Evolutionary conservation across 1,284 basidiomycete species (phyloP).

Genomic region (Trichosporon sp.): DNA sequence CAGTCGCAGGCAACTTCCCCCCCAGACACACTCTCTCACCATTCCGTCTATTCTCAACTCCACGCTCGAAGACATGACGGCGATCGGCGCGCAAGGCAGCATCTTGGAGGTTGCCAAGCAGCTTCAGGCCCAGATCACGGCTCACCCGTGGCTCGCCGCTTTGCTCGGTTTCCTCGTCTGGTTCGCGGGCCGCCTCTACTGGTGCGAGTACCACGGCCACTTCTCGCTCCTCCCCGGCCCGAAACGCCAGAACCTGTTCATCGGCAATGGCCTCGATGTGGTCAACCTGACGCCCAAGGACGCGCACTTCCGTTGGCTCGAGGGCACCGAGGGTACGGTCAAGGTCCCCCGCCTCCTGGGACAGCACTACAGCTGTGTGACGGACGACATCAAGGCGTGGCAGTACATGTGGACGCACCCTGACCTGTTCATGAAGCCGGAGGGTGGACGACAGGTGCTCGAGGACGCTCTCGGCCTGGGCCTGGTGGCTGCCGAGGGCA

Average conservation of each 20-base stretch:
- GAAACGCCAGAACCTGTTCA: not conserved
- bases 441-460: constrained; percentile 56
- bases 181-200: not conserved
- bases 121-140: not conserved
- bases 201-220: not conserved
- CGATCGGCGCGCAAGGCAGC: not conserved
- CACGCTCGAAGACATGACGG: not conserved
- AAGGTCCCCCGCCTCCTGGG: not conserved
- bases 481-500: constrained; percentile 47
- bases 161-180: not conserved
- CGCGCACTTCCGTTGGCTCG: not conserved
- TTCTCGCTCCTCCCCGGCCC: not conserved
- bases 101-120: not conserved
- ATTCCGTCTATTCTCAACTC: not conserved
- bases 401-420: constrained; percentile 58
- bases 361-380: constrained; percentile 41
- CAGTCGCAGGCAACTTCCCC: too few relatives aligned
- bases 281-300: not conserved
- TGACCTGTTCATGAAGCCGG: constrained; percentile 63
- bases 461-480: constrained; percentile 43
- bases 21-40: not conserved
- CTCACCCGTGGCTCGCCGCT: not conserved
- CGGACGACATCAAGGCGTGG: constrained; percentile 58
- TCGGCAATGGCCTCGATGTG: not conserved
- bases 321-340: not conserved